Conservation (phyloP, 1,139 yeast species). For the Saccharomyces pastorianus region DNA sequence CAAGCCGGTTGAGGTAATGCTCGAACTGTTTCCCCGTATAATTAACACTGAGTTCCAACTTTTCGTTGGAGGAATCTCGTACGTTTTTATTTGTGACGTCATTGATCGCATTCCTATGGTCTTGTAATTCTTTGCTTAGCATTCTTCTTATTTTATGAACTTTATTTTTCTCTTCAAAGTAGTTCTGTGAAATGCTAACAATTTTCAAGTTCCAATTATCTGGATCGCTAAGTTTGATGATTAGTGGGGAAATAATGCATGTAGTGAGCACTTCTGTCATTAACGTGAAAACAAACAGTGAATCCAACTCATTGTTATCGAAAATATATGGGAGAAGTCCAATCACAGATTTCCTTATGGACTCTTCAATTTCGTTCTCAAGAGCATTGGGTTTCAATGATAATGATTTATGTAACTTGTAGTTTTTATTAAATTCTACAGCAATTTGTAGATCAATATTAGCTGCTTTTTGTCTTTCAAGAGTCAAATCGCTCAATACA, state of each 20-base stretch:
- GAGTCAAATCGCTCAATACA: slow-evolving; percentile 26
- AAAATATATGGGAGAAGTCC: slow-evolving; percentile 46
- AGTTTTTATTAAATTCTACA: slow-evolving; percentile 44
- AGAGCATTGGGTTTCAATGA: slow-evolving; percentile 33
- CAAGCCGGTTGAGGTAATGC: slow-evolving; percentile 19
- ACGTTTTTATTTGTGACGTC: not conserved
- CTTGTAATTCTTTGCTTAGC: slow-evolving; percentile 33
- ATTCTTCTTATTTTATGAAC: slow-evolving; percentile 68
- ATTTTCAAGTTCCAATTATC: slow-evolving; percentile 69
- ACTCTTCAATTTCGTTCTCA: slow-evolving; percentile 43
- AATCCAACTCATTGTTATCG: slow-evolving; percentile 42
- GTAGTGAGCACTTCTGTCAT: slow-evolving; percentile 58
- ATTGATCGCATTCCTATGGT: slow-evolving; percentile 6
- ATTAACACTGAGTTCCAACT: slow-evolving; percentile 22
- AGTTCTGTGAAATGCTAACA: slow-evolving; percentile 53
- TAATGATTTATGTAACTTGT: slow-evolving; percentile 56
- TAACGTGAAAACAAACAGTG: slow-evolving; percentile 43
- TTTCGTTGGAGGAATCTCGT: slow-evolving; percentile 9
- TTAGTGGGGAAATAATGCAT: slow-evolving; percentile 44
- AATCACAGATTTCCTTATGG: slow-evolving; percentile 40
- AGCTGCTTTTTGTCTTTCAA: slow-evolving; percentile 33
- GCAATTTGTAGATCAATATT: slow-evolving; percentile 52
- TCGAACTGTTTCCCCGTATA: slow-evolving; percentile 24
- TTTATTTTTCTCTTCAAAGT: slow-evolving; percentile 66
- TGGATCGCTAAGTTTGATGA: slow-evolving; percentile 56